Base-by-base conservation (phyloP, 441 rosid genomes). In the Gossypium lobatum region DNA sequence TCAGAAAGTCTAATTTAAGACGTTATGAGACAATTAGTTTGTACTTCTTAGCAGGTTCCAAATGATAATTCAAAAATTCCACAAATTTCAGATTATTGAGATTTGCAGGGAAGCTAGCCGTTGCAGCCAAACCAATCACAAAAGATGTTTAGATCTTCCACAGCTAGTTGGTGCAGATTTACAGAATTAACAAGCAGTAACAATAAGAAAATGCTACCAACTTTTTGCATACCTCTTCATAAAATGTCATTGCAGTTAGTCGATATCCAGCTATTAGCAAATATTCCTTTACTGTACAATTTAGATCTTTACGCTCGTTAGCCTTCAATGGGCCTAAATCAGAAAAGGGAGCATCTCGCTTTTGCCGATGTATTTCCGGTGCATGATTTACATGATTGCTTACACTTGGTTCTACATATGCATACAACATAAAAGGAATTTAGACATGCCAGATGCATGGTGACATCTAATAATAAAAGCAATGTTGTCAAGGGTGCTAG, bases 171-270 rank as follows among this genome's bases (percentile, higher is more conserved):
- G 16, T 52, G 46, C 61, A 69, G 45, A 69, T 69, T 69, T 53
- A 52, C 48, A 69, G 46, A 52, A 52, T 10, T 52, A 28, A 28
- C 13, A 69, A 26, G 10, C 14, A 17, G 53, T 42, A 53, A 46
- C 11, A 34, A 26, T 16, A 58, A 57, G 20, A 25, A 42, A 50
- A 4, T 26, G 58, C 57, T 79, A 67, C 50, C 55, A 57, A 31
- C 55, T 63, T 73, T 26, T 58, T 52, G 61, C 69, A 77, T 82
- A 92, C 98, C 90, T 95, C 98, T 81, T 92, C 98, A 78, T 89
- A 95, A 79, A 95, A 95, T 64, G 98, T 95, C 98, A 95, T 95
- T 61, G 98, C 95, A 42, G 97, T 89, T 75, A 95, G 94, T 80
- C 97, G 87, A 76, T 95, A 92, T 62, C 97, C 98, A 72, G 97